Evolutionary conservation across 495 filamentous ascomycete genomes (phyloP).

Genomic region (Penicillium bialowiezense): DNA sequence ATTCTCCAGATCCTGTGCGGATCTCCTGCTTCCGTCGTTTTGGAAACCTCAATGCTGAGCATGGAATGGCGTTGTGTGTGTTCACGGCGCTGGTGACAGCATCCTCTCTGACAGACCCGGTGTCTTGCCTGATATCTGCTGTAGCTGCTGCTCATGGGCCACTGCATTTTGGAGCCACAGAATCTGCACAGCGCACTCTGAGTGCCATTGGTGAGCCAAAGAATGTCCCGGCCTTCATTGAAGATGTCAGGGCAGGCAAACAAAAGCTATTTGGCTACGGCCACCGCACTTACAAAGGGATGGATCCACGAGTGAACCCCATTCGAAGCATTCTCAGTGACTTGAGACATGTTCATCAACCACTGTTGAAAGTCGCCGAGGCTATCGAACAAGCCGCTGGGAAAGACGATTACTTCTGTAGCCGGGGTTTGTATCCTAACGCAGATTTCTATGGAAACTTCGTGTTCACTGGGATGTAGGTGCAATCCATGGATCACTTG

Average conservation of each 20-base stretch:
- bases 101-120: constrained; percentile 34
- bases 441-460: constrained; percentile 58
- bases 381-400: constrained; percentile 48
- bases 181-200: constrained; percentile 50
- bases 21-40: constrained; percentile 34
- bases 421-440: constrained; percentile 50
- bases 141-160: constrained; percentile 52
- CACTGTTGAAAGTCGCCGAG: constrained; percentile 47
- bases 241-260: constrained; percentile 48
- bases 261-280: constrained; percentile 59
- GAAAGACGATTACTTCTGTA: constrained; percentile 50
- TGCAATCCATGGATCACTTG: too few relatives aligned
- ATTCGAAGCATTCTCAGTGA: constrained; percentile 48
- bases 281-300: constrained; percentile 54
- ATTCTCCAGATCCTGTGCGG: constrained; percentile 16
- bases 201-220: constrained; percentile 42
- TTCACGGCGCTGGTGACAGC: constrained; percentile 33
- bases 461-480: constrained; percentile 52
- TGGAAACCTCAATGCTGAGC: constrained; percentile 33
- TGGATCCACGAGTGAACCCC: constrained; percentile 48
- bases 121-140: constrained; percentile 44
- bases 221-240: constrained; percentile 47
- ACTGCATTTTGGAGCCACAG: constrained; percentile 58
- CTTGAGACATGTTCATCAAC: constrained; percentile 34
- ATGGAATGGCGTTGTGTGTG: constrained; percentile 33